Percentiles rank a stretch among this genome's conserved stretches.
phyloP scores from a whole-genome alignment of 768 basidiomycete species.

The Psilocybe cubensis region DNA sequence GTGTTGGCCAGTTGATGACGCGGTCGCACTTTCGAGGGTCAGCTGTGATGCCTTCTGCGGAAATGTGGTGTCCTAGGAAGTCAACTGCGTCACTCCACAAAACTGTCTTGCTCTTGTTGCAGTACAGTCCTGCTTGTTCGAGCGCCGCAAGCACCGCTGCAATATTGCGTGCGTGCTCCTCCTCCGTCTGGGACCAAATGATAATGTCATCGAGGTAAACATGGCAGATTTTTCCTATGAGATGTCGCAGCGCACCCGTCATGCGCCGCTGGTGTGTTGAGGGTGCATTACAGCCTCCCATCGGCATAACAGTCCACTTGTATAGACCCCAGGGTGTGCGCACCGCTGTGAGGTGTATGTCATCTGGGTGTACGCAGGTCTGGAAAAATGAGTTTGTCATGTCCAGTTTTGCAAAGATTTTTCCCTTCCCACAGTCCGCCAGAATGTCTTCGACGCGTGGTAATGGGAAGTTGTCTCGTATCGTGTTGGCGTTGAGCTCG shows the following conservation, averaged over 20 bases:
- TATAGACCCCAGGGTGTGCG: not conserved
- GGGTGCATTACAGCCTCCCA: not conserved
- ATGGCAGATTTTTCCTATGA: not conserved
- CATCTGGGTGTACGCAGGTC: not conserved
- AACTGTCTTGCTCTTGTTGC: slow-evolving; percentile 9
- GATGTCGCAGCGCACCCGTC: not conserved
- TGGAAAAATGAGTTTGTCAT: not conserved
- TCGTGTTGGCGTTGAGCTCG: not conserved
- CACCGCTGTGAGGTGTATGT: not conserved
- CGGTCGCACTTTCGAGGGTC: slow-evolving; percentile 29
- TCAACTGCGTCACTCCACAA: slow-evolving; percentile 23
- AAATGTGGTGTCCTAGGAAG: slow-evolving; percentile 38
- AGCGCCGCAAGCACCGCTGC: slow-evolving; percentile 15
- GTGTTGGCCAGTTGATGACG: slow-evolving; percentile 35
- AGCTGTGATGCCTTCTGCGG: slow-evolving; percentile 28
- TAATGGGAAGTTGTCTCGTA: not conserved
- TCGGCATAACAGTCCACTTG: not conserved
- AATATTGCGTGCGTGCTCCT: not conserved
- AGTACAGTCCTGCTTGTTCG: slow-evolving; percentile 5
- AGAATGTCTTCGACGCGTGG: not conserved
- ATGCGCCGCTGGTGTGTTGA: not conserved
- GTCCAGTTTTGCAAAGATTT: not conserved
- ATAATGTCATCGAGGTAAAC: not conserved
- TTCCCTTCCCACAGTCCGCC: not conserved
- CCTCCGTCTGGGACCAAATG: not conserved